Conservation (phyloP, 371 early-diverging fungal species). For the Choanephora cucurbitarum region DNA sequence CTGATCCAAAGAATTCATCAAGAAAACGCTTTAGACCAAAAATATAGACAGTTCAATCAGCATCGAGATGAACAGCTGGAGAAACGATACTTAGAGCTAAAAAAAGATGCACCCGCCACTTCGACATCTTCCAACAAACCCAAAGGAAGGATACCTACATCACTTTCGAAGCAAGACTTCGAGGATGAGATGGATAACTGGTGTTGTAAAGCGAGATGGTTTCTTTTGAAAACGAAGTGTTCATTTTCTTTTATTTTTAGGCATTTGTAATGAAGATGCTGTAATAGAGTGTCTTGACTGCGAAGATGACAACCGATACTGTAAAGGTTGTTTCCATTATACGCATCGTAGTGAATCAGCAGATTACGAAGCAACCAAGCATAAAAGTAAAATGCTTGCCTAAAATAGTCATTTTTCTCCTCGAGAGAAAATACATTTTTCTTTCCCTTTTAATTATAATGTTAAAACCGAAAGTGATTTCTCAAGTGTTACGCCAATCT, state of each 20-base stretch:
- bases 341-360: constrained; percentile 46
- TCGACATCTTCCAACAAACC: constrained; percentile 11
- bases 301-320: constrained; percentile 56
- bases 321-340: constrained; percentile 56
- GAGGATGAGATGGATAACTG: constrained; percentile 60
- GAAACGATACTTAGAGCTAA: constrained; percentile 38
- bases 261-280: constrained; percentile 68
- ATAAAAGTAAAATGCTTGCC: constrained; percentile 23
- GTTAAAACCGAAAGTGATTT: constrained; percentile 71
- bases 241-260: constrained; percentile 16
- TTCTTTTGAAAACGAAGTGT: too few relatives aligned
- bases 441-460: constrained; percentile 28
- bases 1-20: constrained; percentile 42
- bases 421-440: neutral
- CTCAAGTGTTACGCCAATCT: constrained; percentile 69
- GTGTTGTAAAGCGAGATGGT: constrained; percentile 54
- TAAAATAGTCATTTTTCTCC: too few relatives aligned
- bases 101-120: constrained; percentile 17
- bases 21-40: constrained; percentile 44
- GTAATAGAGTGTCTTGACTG: constrained; percentile 58
- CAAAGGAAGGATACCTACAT: constrained; percentile 51
- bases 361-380: constrained; percentile 38
- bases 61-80: constrained; percentile 40
- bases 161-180: constrained; percentile 36
- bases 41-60: constrained; percentile 38